phyloP scores from a whole-genome alignment of 2,329 filamentous ascomycete species.

The Trichophyton simii region DNA sequence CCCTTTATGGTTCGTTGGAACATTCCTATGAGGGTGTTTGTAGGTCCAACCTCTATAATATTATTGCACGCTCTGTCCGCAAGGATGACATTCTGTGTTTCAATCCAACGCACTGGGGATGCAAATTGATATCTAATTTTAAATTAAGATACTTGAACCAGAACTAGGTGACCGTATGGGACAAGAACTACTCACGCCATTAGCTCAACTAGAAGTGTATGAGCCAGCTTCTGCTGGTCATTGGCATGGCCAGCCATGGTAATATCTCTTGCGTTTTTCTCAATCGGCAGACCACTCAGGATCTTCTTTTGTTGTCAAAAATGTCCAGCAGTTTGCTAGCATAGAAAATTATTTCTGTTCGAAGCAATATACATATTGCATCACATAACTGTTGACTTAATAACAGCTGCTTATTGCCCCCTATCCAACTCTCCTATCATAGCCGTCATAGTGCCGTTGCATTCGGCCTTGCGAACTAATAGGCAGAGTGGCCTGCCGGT shows the following conservation, averaged over 20 bases:
- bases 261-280: neutral
- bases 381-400: too few species aligned
- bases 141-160: neutral
- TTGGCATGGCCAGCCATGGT: neutral
- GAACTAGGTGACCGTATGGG: neutral
- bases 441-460: too few species aligned
- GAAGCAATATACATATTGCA: too few species aligned
- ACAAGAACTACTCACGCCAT: neutral
- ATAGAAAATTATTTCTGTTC: too few species aligned
- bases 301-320: too few species aligned
- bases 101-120: slow-evolving; percentile 19
- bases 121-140: slow-evolving; percentile 18
- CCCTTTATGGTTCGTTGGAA: slow-evolving; percentile 24
- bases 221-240: neutral
- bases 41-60: slow-evolving; percentile 31
- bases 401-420: too few species aligned
- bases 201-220: neutral
- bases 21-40: slow-evolving; percentile 27
- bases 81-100: slow-evolving; percentile 28
- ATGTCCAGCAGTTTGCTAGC: too few species aligned
- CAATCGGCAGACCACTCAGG: neutral
- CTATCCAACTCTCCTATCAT: too few species aligned
- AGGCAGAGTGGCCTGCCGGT: too few species aligned
- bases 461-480: too few species aligned
- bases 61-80: slow-evolving; percentile 18